Evolutionary conservation across 805 yeast species (phyloP).

Genomic region (Spathaspora arborariae): DNA sequence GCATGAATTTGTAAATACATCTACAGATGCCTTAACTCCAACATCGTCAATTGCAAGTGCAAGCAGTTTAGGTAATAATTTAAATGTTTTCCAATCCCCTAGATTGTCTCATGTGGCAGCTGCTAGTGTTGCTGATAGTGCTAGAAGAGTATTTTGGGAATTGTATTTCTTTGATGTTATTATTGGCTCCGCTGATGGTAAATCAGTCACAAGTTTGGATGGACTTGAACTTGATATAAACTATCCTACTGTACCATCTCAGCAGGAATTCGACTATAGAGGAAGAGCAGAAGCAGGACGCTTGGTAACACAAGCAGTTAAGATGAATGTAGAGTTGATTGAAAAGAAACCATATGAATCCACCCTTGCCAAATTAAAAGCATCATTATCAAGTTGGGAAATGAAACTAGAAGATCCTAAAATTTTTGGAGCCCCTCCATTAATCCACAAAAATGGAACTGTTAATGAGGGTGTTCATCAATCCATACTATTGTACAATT

Average conservation of each 20-base stretch:
- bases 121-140: slow-evolving; percentile 20
- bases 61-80: neutral
- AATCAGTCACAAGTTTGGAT: slow-evolving; percentile 28
- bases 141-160: slow-evolving; percentile 51
- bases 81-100: slow-evolving; percentile 9
- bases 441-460: slow-evolving; percentile 39
- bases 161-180: slow-evolving; percentile 48
- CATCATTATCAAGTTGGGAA: slow-evolving; percentile 50
- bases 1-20: neutral
- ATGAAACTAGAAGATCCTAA: slow-evolving; percentile 31
- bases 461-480: slow-evolving; percentile 56
- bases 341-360: slow-evolving; percentile 34
- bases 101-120: slow-evolving; percentile 13
- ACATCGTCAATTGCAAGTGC: neutral
- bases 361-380: slow-evolving; percentile 35
- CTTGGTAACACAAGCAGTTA: slow-evolving; percentile 28
- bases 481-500: slow-evolving; percentile 43
- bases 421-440: slow-evolving; percentile 15
- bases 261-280: slow-evolving; percentile 37
- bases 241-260: slow-evolving; percentile 36
- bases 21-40: neutral
- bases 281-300: slow-evolving; percentile 15
- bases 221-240: slow-evolving; percentile 29
- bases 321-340: slow-evolving; percentile 43
- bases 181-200: slow-evolving; percentile 53